Evolutionary conservation across 495 filamentous ascomycete genomes (phyloP).

Genomic region (Melanomma pulvis-pyrius): DNA sequence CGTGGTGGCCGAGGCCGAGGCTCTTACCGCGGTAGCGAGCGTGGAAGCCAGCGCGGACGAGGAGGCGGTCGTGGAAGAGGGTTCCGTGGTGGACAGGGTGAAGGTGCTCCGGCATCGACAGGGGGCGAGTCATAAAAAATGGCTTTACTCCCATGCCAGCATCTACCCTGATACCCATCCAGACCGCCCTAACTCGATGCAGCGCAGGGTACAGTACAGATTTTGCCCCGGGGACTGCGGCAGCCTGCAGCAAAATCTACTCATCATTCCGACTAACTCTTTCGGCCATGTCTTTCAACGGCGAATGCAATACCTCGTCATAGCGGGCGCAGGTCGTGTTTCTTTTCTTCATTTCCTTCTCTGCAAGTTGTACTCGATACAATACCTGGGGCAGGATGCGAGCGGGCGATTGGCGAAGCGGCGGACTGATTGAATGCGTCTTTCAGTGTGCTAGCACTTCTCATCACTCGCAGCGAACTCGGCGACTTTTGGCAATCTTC

Average conservation of each 20-base stretch:
- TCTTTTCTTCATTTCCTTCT: conserved; percentile 1
- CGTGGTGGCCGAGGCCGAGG: conserved; percentile 65
- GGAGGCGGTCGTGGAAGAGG: conserved; percentile 47
- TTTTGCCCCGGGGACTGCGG: neutral
- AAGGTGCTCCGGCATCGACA: conserved; percentile 34
- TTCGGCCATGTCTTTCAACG: neutral
- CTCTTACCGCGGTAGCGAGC: conserved; percentile 59
- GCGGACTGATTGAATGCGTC: neutral
- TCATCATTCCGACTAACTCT: conserved; percentile 8
- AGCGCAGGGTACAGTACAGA: neutral
- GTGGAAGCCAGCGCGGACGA: conserved; percentile 50
- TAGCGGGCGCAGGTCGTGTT: conserved; percentile 22
- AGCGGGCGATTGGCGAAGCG: conserved; percentile 1
- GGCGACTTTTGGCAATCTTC: neutral
- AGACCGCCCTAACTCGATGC: conserved; percentile 1
- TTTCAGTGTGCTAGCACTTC: neutral
- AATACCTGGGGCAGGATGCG: neutral
- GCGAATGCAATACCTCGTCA: conserved; percentile 16
- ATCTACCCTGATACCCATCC: conserved; percentile 10
- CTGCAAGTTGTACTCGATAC: neutral
- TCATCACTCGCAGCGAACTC: neutral
- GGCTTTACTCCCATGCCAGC: neutral
- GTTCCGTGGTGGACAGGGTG: conserved; percentile 35
- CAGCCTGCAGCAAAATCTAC: neutral
- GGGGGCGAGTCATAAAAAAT: conserved; percentile 36